Evolutionary conservation across 768 basidiomycete genomes (phyloP).

Genomic region (Pleurotus tuoliensis): DNA sequence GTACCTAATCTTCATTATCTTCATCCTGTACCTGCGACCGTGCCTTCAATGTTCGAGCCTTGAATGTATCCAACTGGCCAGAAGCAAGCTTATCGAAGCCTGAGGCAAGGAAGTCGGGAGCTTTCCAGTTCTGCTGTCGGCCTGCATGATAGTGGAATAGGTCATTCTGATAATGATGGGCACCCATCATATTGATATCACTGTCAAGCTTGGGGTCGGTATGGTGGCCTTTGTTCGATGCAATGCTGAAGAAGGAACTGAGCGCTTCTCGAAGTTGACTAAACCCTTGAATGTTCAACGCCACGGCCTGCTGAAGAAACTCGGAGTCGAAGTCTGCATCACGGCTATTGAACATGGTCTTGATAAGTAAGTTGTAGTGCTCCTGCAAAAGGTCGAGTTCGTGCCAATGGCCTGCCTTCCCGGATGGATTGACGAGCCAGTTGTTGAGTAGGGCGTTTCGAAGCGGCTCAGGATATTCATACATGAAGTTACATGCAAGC

Average conservation of each 20-base stretch:
- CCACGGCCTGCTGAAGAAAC: neutral
- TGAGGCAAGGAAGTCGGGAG: neutral
- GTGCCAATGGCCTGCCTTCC: constrained; percentile 10
- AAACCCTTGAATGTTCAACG: neutral
- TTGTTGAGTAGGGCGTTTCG: constrained; percentile 11
- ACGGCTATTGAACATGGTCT: constrained; percentile 8
- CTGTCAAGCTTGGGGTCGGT: neutral
- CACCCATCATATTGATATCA: neutral
- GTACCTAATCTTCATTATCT: too few relatives aligned
- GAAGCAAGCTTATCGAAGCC: neutral
- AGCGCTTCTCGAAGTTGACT: neutral
- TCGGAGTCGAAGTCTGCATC: neutral
- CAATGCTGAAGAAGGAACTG: neutral
- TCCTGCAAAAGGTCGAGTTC: constrained; percentile 16
- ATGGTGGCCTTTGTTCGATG: neutral
- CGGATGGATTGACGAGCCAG: constrained; percentile 14
- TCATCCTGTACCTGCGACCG: too few relatives aligned
- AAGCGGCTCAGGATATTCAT: constrained; percentile 11
- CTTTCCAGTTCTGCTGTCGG: neutral
- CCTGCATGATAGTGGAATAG: neutral
- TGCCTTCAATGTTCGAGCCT: neutral
- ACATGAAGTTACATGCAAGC: constrained; percentile 15
- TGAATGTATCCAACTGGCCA: neutral
- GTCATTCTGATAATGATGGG: neutral
- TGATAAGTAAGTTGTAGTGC: constrained; percentile 15